A percentile compares a stretch with the other conserved stretches of the same genome.
These are phyloP conservation scores for Clarkia xantiana DNA, from an alignment of 345 rosid genomes.

Conservation along the genomic window DNA sequence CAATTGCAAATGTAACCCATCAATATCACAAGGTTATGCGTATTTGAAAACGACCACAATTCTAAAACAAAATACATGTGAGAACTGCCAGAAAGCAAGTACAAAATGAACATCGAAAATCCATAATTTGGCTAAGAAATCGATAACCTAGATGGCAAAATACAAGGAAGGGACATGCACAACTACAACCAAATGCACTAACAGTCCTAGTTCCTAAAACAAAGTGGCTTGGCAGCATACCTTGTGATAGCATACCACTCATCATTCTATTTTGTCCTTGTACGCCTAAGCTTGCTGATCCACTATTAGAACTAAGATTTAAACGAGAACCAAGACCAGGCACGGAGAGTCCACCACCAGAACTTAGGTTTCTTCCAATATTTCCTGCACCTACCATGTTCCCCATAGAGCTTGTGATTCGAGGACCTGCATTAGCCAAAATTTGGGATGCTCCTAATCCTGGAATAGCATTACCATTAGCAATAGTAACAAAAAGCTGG, in stretches of 20 bases:
- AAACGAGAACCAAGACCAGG: constrained; percentile 81
- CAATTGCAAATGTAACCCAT: too few relatives aligned
- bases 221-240: constrained; percentile 15
- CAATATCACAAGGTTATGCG: too few relatives aligned
- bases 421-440: constrained; percentile 79
- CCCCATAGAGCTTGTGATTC: constrained; percentile 77
- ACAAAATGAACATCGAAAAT: too few relatives aligned
- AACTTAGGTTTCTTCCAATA: constrained; percentile 72
- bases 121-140: too few relatives aligned
- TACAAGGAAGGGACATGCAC: too few relatives aligned
- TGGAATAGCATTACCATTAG: constrained; percentile 66
- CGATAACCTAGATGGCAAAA: too few relatives aligned
- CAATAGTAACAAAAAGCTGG: constrained; percentile 74
- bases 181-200: too few relatives aligned
- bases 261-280: constrained; percentile 88
- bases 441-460: constrained; percentile 86
- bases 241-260: constrained; percentile 85
- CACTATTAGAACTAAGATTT: constrained; percentile 56
- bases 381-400: constrained; percentile 89
- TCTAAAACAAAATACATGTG: too few relatives aligned
- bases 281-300: constrained; percentile 66
- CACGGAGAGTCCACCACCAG: constrained; percentile 78
- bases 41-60: too few relatives aligned
- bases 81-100: too few relatives aligned
- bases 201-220: too few relatives aligned